Conservation (phyloP, 768 basidiomycete genomes). For the Clathrus columnatus region DNA sequence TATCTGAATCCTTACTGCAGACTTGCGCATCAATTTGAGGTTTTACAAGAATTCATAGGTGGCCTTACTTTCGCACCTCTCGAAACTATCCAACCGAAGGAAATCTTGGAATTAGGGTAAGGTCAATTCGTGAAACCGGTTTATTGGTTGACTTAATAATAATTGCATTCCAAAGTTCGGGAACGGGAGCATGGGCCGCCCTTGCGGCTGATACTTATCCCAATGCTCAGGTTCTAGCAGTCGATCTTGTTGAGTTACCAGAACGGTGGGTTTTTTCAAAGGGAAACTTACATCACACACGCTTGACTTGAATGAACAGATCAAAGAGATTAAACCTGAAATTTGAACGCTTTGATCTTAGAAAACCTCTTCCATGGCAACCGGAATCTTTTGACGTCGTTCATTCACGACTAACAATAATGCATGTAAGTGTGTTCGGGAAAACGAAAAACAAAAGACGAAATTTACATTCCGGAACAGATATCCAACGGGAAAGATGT, state of each 20-base stretch:
- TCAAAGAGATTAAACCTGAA: conserved; percentile 16
- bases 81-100: background rate
- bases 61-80: background rate
- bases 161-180: background rate
- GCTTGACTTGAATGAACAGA: too few species aligned
- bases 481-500: too few species aligned
- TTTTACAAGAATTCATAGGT: too few species aligned
- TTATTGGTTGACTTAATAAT: too few species aligned
- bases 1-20: too few species aligned
- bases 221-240: background rate
- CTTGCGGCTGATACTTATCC: conserved; percentile 1
- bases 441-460: too few species aligned
- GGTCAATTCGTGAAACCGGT: too few species aligned
- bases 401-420: conserved; percentile 18
- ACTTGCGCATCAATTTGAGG: too few species aligned
- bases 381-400: conserved; percentile 17
- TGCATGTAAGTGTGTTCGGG: conserved; percentile 16
- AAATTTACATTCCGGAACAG: too few species aligned
- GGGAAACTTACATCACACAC: too few species aligned
- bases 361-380: conserved; percentile 16
- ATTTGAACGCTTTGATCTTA: conserved; percentile 16
- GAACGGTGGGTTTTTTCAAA: background rate
- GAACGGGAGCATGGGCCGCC: conserved; percentile 2
- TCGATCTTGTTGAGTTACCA: background rate
- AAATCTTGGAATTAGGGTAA: background rate